These are phyloP conservation scores for Rauvolfia tetraphylla DNA, from an alignment of 257 asterid species.

Conservation along the genomic window DNA sequence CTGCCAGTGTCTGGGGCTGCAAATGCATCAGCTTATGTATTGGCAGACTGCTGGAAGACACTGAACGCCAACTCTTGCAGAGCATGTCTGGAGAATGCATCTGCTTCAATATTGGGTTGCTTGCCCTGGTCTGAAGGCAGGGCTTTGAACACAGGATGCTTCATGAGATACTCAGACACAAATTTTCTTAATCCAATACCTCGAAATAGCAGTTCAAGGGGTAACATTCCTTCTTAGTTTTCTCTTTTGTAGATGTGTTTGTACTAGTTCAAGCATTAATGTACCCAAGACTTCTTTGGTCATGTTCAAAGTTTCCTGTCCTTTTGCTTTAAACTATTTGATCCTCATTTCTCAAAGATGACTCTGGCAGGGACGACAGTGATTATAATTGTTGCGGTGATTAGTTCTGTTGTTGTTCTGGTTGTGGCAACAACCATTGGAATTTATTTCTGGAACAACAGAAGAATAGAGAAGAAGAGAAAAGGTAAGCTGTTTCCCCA, in stretches of 20 bases:
- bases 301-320: neutral
- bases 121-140: constrained; percentile 46
- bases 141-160: constrained; percentile 44
- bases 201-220: constrained; percentile 51
- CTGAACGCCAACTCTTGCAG: constrained; percentile 30
- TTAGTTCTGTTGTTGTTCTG: constrained; percentile 53
- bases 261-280: neutral
- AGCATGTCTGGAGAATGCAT: constrained; percentile 38
- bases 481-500: constrained; percentile 41
- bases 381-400: constrained; percentile 41
- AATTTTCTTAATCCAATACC: constrained; percentile 41
- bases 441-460: constrained; percentile 49
- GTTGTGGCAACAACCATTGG: constrained; percentile 46
- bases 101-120: constrained; percentile 37
- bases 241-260: neutral
- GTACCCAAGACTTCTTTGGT: neutral
- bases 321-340: neutral
- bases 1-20: constrained; percentile 20
- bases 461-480: constrained; percentile 59
- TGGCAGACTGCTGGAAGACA: constrained; percentile 45
- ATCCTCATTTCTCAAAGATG: constrained; percentile 9
- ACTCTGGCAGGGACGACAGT: constrained; percentile 44
- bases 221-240: constrained; percentile 25
- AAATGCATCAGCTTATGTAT: constrained; percentile 39
- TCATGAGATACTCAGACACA: constrained; percentile 44